Conservation (phyloP, 352 stramenopile species). For the Phytophthora citrophthora region DNA sequence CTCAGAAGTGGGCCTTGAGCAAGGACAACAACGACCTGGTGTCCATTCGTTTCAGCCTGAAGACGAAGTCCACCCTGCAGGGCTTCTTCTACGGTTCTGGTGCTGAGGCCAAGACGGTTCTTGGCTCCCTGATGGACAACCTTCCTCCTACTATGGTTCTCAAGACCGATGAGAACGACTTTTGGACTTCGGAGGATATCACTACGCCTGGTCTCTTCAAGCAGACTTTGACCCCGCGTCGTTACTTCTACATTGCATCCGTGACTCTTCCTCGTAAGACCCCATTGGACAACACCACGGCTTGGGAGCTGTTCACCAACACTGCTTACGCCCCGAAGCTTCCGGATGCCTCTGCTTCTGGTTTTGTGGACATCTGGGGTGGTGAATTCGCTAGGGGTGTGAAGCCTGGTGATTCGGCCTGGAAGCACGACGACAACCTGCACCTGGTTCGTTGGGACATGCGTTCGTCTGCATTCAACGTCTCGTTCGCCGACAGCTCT, state of each 20-base stretch:
- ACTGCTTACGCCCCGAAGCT: conserved; percentile 28
- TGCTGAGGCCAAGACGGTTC: conserved; percentile 7
- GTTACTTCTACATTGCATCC: conserved; percentile 39
- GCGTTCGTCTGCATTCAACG: conserved; percentile 23
- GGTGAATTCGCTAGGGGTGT: conserved; percentile 24
- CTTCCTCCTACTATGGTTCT: conserved; percentile 25
- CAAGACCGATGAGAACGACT: conserved; percentile 16
- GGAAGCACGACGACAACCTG: conserved; percentile 35
- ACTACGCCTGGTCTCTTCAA: conserved; percentile 24
- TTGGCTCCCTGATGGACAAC: conserved; percentile 26
- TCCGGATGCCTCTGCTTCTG: conserved; percentile 17
- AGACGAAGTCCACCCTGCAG: conserved; percentile 13
- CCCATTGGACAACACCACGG: conserved; percentile 23
- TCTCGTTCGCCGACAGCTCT: conserved; percentile 25
- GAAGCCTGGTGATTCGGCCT: conserved; percentile 19
- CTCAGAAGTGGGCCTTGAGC: conserved; percentile 29
- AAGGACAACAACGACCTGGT: conserved; percentile 32
- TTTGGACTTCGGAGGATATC: conserved; percentile 25
- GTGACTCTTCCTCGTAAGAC: conserved; percentile 25
- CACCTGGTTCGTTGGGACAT: conserved; percentile 36
- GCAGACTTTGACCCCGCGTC: conserved; percentile 25
- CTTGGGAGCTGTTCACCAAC: conserved; percentile 25
- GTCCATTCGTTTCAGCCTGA: conserved; percentile 29
- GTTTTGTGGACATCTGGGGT: conserved; percentile 33
- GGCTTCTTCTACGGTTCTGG: conserved; percentile 28